These are phyloP conservation scores for Prunus yedoensis DNA, from an alignment of 331 rosid species.

Conservation along the genomic window DNA sequence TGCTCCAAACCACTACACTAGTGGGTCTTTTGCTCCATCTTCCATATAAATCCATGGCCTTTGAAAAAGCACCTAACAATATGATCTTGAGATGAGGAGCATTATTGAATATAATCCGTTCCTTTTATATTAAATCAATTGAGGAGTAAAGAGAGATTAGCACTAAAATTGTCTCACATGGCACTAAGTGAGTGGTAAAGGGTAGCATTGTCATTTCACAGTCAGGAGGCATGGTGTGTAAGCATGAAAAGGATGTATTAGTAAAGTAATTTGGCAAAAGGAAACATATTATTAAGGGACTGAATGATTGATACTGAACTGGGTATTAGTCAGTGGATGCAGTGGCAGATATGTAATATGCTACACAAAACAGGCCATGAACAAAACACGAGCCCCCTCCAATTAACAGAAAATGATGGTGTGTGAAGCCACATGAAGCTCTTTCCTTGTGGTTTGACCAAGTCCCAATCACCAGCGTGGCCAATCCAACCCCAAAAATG, in stretches of 20 bases:
- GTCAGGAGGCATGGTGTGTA: background rate
- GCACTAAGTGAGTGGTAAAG: background rate
- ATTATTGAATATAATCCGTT: background rate
- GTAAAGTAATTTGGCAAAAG: background rate
- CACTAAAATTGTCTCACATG: background rate
- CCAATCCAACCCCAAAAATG: conserved; percentile 70
- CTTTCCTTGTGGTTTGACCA: conserved; percentile 66
- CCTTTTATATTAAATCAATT: background rate
- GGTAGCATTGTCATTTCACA: conserved; percentile 13
- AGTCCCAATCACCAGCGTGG: conserved; percentile 84
- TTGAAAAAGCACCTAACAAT: no score
- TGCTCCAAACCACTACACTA: no score
- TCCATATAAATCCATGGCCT: no score
- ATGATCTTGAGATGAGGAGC: no score
- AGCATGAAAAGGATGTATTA: conserved; percentile 22
- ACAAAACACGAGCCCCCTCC: conserved; percentile 92
- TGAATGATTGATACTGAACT: background rate
- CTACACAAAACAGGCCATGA: conserved; percentile 75
- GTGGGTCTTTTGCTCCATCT: no score
- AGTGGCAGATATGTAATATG: conserved; percentile 75
- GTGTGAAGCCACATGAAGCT: conserved; percentile 85
- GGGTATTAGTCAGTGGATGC: conserved; percentile 31
- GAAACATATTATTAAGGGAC: no score
- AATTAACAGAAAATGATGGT: conserved; percentile 87
- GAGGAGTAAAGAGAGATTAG: background rate